phyloP scores from a whole-genome alignment of 2,329 filamentous ascomycete genomes.

The Trichocomaceae sp. region DNA sequence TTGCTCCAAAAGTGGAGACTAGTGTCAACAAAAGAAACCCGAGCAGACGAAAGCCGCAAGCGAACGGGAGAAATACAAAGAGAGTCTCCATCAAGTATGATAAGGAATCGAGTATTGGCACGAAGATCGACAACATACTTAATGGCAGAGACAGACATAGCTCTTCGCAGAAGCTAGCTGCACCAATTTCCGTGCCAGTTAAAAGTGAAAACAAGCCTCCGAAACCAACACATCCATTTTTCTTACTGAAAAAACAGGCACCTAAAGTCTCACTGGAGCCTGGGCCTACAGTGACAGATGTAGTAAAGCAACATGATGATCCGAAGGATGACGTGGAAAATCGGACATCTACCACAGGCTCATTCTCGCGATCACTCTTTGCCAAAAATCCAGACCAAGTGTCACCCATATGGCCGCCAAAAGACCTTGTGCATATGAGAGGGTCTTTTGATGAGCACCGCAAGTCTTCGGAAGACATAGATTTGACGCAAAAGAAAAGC shows the following conservation, averaged over 20 bases:
- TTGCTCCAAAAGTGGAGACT: conserved; percentile 11
- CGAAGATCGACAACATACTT: conserved; percentile 59
- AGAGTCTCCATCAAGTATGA: conserved; percentile 58
- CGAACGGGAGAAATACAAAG: conserved; percentile 26
- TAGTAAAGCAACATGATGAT: not conserved
- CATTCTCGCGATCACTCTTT: conserved; percentile 17
- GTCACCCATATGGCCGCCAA: conserved; percentile 36
- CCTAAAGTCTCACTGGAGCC: not conserved
- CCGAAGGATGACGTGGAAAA: not conserved
- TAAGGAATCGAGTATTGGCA: conserved; percentile 48
- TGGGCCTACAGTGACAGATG: not conserved
- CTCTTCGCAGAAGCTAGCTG: conserved; percentile 16
- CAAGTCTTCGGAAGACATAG: not conserved
- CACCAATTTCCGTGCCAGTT: conserved; percentile 17
- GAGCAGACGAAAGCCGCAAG: conserved; percentile 30
- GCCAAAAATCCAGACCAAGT: conserved; percentile 27
- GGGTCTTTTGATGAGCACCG: conserved; percentile 26
- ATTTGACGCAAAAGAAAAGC: conserved; percentile 30
- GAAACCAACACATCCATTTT: conserved; percentile 62
- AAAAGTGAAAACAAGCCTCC: conserved; percentile 22
- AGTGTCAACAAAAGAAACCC: conserved; percentile 13
- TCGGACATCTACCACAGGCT: not conserved
- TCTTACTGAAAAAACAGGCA: conserved; percentile 50
- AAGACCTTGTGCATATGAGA: conserved; percentile 44
- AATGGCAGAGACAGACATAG: conserved; percentile 28